Evolutionary conservation across 768 basidiomycete genomes (phyloP), one percentile per base, ranked within the genome.

Genomic region (Myochromella boudieri): DNA sequence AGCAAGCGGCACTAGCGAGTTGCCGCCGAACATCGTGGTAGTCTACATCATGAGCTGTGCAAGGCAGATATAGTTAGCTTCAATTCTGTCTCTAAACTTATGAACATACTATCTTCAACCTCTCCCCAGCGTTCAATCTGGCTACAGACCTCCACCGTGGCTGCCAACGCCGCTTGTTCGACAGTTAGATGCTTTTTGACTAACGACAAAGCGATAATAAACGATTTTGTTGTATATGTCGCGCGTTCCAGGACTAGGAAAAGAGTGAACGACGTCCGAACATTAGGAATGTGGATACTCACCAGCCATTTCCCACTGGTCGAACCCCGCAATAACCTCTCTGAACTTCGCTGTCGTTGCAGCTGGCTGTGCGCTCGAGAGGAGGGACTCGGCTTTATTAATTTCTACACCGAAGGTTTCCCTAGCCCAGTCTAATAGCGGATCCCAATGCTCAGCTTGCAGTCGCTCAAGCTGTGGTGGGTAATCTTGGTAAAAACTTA

Each of bases 101-200:
- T 26, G 18, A 24, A 75, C 97, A 75, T 60, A 98, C 95, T 91
- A 64, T 98, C 97, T 72, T 98, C 97, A 0, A 99, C 97, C 68
- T 98, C 95, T n/a, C 97, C 97, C 97, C 97, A 99, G 39, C 85
- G 78, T 66, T 95, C 83, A 50, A 97, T 97, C 69, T 98, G 95
- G 63, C 92, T 95, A 52, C 84, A 76, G 0, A 99, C 95, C 68
- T 99, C 97, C 6, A 95, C 95, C 42, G 87, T 86, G 6, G 92
- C 80, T 0, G 91, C 91, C 40, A 82, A 65, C 2, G 94, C 81
- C 7, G 95, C 95, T 60, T 92, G 73, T 58, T 99, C 91, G 1
- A 83, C 90, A 3, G 81, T 81, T 32, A 97, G 62, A 47, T 76
- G 80, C 26, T 82, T 84, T 57, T 81, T 82, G 25, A 93, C 82